Evolutionary conservation across 2,329 filamentous ascomycete genomes (phyloP), one percentile per base, ranked within the genome.

Genomic region (Penicillium fuscoglaucum): DNA sequence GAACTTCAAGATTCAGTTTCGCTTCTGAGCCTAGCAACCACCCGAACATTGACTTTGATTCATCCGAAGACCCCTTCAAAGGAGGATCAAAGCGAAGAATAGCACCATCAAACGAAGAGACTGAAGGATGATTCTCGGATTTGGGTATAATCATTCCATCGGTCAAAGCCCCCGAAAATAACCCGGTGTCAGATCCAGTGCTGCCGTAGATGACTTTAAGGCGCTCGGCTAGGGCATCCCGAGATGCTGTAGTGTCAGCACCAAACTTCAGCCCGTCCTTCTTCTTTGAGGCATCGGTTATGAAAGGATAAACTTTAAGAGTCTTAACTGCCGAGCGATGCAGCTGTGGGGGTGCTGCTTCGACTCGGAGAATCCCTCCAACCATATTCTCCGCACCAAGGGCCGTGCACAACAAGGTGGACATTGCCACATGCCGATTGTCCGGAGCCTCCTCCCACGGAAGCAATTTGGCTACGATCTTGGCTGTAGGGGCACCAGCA

Each of bases 361-460:
- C 92, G 31, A 99, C 82, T 61, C 93, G 91, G 56, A 96, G 84
- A 43, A 98, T 85, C 0, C 92, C 91, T 13, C 95, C 95, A 10
- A 96, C 90, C 52, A 96, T 83, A 1, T 86, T 87, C 40, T 85
- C 79, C 52, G 85, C 87, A 2, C 87, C 88, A 24, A 99, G 81
- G 0, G 89, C 84, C 31, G 84, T 84, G 73, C 90, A 96, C 7
- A 99, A 79, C 4, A 87, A 77, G 0, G 87, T 84, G 1, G 95
- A 98, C 26, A 99, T 79, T 1, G 91, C 91, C 49, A 86, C 85
- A 61, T 93, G 90, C 62, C 90, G 87, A 53, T 86, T 87, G 69
- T 93, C 91, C 1, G 95, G 92, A 1, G 92, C 88, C 69, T 96
- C 91, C 58, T 93, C 85, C 96, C 95, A 99, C 1, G 86, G 78